phyloP scores from a whole-genome alignment of 139 green algal species.

The Microglena sp. region DNA sequence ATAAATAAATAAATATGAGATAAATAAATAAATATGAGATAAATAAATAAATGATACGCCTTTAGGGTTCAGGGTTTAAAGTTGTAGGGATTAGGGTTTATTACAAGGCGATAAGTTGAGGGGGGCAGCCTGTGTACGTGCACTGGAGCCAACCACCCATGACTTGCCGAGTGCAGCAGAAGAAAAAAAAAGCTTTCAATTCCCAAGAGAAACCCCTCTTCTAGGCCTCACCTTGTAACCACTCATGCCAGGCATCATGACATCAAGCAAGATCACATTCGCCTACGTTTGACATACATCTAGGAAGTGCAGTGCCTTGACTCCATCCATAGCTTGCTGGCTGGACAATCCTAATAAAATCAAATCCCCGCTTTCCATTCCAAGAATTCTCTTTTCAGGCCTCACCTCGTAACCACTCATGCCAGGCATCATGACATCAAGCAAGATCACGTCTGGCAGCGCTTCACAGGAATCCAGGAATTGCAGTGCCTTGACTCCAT shows the following conservation, averaged over 20 bases:
- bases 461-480: slow-evolving; percentile 9
- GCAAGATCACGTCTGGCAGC: slow-evolving; percentile 51
- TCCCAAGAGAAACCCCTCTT: too few species aligned
- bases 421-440: slow-evolving; percentile 67
- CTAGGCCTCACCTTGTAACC: slow-evolving; percentile 13
- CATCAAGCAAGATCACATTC: slow-evolving; percentile 52
- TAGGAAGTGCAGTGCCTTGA: slow-evolving; percentile 22
- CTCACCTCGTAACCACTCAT: slow-evolving; percentile 49
- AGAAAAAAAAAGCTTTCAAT: too few species aligned
- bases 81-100: too few species aligned
- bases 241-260: slow-evolving; percentile 47
- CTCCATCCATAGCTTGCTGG: slow-evolving; percentile 20
- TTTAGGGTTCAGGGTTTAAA: too few species aligned
- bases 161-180: too few species aligned
- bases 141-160: too few species aligned
- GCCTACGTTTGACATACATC: slow-evolving; percentile 19
- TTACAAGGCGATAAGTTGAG: too few species aligned
- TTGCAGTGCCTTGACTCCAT: slow-evolving; percentile 18
- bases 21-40: too few species aligned
- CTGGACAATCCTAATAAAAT: too few species aligned
- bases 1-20: too few species aligned
- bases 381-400: not conserved
- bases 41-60: too few species aligned
- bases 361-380: not conserved
- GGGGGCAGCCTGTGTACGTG: too few species aligned